Evolutionary conservation across 2,329 filamentous ascomycete genomes (phyloP), one percentile per base, ranked within the genome.

Genomic region (Penicillium vulpinum): DNA sequence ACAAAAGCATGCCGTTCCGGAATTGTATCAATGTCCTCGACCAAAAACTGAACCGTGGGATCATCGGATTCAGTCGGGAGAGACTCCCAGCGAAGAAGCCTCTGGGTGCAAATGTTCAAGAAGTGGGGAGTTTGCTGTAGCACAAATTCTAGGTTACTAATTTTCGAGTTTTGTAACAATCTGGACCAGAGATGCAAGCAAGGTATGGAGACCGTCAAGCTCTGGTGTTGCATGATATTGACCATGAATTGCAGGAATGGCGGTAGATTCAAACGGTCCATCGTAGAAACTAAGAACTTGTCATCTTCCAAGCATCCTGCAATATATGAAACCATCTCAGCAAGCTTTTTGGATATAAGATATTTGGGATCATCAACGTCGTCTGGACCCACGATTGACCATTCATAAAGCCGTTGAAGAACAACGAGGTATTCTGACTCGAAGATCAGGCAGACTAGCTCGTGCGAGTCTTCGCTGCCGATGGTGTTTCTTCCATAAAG

Each of bases 1-100:
- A 97, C 82, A 72, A 99, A 99, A 1, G 92, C 91, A 75, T 99
- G 94, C 24, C 92, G 85, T 72, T 99, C 94, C 0, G 94, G 94
- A 21, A 93, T 81, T 0, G 93, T 97, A 69, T 99, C 94, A 54
- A 96, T 95, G 70, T 99, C 94, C 69, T 97, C 92, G 67, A 92
- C 82, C 1, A 99, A 81, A 63, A 96, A 94, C 11, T 91, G 79
- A 57, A 92, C 84, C 0, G 89, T 92, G 2, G 90, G 83, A 65
- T 97, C 88, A 45, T 90, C 85, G 0, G 88, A 89, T 61, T 96
- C 89, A 61, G 93, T 87, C 0, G 92, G 90, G 2, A 97, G 78
- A 61, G 84, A 87, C 73, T 99, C 94, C 73, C 96, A 99, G 53
- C 91, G 88, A 58, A 97, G 83, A 51, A 97, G 80, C 55, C 95